Conservation (phyloP, 2,329 filamentous ascomycete genomes). For the Trichoderma atrobrunneum region DNA sequence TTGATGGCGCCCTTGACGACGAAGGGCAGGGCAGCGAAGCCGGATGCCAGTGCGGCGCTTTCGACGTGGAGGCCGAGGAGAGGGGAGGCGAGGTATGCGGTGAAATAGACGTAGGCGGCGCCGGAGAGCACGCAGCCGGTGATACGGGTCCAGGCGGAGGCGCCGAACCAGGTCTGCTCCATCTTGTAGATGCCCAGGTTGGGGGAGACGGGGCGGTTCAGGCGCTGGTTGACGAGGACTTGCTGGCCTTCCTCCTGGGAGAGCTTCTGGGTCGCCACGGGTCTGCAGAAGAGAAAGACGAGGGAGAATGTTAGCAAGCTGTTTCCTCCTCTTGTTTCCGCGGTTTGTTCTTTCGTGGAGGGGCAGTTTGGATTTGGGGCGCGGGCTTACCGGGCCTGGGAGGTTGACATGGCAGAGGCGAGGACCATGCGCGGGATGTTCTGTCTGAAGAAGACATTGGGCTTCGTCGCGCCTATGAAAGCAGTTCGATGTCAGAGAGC, state of each 20-base stretch:
- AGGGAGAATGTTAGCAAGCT: neutral
- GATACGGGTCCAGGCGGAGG: conserved; percentile 73
- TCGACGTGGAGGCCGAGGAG: conserved; percentile 64
- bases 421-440: conserved; percentile 47
- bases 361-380: neutral
- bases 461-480: conserved; percentile 39
- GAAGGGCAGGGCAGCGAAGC: conserved; percentile 58
- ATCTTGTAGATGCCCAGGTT: conserved; percentile 84
- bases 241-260: conserved; percentile 51
- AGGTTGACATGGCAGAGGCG: conserved; percentile 40
- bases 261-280: conserved; percentile 57
- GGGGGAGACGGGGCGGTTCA: conserved; percentile 76
- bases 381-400: conserved; percentile 46
- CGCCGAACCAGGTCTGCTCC: conserved; percentile 80
- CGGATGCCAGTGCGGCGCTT: conserved; percentile 57
- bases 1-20: conserved; percentile 58
- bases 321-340: neutral
- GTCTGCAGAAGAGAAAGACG: conserved; percentile 34
- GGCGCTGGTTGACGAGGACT: conserved; percentile 79
- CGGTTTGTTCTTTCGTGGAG: neutral
- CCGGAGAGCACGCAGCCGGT: conserved; percentile 73
- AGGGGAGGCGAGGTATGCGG: conserved; percentile 78
- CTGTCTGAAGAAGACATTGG: conserved; percentile 46
- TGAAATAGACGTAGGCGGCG: conserved; percentile 73
- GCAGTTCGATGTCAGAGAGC: neutral